Conservation (phyloP, 2,329 filamentous ascomycete genomes). For the Microdochium paspali region DNA sequence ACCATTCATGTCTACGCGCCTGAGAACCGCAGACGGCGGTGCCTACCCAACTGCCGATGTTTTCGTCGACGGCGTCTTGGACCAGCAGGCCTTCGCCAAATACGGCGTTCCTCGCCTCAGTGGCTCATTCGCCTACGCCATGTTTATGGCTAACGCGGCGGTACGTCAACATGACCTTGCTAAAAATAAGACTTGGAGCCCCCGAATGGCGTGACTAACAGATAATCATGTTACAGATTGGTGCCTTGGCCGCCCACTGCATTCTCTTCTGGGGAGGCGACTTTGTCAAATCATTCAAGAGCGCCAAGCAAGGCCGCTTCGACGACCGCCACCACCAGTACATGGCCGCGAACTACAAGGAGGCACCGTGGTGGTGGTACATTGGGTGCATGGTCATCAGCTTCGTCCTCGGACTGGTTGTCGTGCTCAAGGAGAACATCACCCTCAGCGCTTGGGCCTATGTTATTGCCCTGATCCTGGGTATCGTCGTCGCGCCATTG, state of each 20-base stretch:
- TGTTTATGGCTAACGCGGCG: constrained; percentile 49
- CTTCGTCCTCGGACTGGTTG: constrained; percentile 35
- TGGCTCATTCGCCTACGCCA: constrained; percentile 38
- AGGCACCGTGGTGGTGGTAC: constrained; percentile 40
- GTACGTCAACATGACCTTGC: constrained; percentile 29
- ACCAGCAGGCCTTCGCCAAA: constrained; percentile 26
- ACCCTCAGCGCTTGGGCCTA: constrained; percentile 38
- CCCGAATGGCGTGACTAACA: constrained; percentile 1
- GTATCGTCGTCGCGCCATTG: constrained; percentile 39
- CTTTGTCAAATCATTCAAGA: constrained; percentile 35
- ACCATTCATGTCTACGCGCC: constrained; percentile 45
- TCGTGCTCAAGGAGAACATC: constrained; percentile 33
- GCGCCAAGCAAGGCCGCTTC: constrained; percentile 28
- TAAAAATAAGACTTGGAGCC: no score
- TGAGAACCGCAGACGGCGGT: constrained; percentile 28
- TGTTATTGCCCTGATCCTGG: constrained; percentile 31
- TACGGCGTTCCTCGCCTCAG: constrained; percentile 37
- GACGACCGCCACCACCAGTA: constrained; percentile 41
- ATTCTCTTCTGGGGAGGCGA: constrained; percentile 47
- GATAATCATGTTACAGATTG: constrained; percentile 29
- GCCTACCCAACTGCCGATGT: constrained; percentile 28
- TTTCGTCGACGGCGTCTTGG: constrained; percentile 29
- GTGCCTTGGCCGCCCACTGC: constrained; percentile 41
- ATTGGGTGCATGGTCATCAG: constrained; percentile 26
- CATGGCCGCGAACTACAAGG: constrained; percentile 43